Percentiles rank a stretch among this genome's conserved stretches.
Conservation (phyloP, 805 yeast species). For the Kuraishia ogatae region DNA sequence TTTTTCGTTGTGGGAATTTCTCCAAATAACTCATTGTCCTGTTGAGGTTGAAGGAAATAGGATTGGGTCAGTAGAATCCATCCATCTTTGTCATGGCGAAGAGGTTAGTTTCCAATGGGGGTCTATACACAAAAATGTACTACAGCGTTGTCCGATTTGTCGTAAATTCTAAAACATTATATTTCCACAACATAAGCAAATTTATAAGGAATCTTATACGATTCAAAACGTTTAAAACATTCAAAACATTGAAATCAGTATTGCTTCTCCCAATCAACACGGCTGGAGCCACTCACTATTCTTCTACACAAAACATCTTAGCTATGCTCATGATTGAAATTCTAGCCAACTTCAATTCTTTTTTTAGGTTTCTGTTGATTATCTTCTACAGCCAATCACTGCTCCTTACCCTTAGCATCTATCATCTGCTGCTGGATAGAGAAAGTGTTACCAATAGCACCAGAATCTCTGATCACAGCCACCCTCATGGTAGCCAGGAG, state of each 20-base stretch:
- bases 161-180: not conserved
- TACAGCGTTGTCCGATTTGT: not conserved
- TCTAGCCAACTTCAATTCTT: not conserved
- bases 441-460: slow-evolving; percentile 47
- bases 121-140: not conserved
- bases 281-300: not conserved
- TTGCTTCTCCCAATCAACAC: not conserved
- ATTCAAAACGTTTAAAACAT: not conserved
- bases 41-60: too few species aligned
- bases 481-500: slow-evolving; percentile 80
- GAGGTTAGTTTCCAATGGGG: not conserved
- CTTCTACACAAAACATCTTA: not conserved
- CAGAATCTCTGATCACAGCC: slow-evolving; percentile 65
- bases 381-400: not conserved
- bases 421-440: slow-evolving; percentile 29
- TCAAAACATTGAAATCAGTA: not conserved
- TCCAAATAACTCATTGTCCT: too few species aligned
- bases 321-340: not conserved
- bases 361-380: not conserved
- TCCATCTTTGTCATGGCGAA: not conserved
- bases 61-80: too few species aligned
- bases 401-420: slow-evolving; percentile 2
- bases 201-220: not conserved
- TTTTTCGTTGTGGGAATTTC: too few species aligned
- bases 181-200: not conserved